These are phyloP conservation scores for Vitis hybrid DNA, from an alignment of 177 flowering plant genomes.

Conservation along the genomic window DNA sequence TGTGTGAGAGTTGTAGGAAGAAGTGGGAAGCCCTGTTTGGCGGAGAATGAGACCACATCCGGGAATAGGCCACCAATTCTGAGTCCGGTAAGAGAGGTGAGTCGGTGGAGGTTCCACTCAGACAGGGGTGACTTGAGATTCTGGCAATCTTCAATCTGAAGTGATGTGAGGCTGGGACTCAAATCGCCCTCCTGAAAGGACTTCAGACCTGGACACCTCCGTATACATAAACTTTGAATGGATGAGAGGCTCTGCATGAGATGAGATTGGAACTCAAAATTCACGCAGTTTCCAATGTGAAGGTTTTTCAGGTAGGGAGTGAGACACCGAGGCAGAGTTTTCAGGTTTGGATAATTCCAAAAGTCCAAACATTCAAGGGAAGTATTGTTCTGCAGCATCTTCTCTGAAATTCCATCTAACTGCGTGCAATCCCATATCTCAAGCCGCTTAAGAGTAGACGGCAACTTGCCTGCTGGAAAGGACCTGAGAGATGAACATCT, in stretches of 20 bases:
- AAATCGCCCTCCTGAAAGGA: constrained; percentile 2
- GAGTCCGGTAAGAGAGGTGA: background rate
- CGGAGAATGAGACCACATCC: background rate
- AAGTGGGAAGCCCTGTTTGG: too few relatives aligned
- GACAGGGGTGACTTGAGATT: background rate
- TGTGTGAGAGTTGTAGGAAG: background rate
- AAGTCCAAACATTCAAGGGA: too few relatives aligned
- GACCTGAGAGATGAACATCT: background rate
- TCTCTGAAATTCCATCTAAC: too few relatives aligned
- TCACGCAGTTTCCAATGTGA: too few relatives aligned
- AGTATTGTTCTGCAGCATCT: too few relatives aligned
- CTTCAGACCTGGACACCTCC: background rate
- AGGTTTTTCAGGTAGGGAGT: too few relatives aligned
- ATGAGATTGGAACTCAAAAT: too few relatives aligned
- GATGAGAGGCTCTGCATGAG: too few relatives aligned
- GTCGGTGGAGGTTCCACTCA: background rate
- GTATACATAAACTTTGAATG: too few relatives aligned
- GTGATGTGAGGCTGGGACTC: constrained; percentile 5
- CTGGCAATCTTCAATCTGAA: background rate
- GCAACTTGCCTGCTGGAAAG: constrained; percentile 4
- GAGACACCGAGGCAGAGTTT: too few relatives aligned
- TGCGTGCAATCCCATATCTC: background rate
- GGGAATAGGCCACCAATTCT: background rate
- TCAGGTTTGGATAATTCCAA: too few relatives aligned
- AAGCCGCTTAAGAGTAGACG: background rate